Conservation (phyloP, 176 grass and related monocot species). For the Oryza longistaminata region DNA sequence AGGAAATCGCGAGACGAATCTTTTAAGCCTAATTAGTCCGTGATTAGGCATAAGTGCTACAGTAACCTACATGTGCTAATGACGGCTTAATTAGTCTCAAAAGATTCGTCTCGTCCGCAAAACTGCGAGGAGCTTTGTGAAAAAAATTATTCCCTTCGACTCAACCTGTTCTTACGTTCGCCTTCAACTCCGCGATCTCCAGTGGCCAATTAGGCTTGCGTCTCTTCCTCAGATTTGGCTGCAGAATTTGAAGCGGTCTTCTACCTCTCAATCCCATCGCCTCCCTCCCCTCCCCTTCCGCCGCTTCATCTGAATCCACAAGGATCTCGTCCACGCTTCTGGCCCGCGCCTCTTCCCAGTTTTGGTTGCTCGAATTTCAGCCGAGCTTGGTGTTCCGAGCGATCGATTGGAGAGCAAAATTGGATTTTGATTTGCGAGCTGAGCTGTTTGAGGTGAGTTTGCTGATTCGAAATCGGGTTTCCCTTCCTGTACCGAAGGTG, state of each 20-base stretch:
- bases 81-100: too few relatives aligned
- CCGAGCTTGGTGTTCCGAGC: background rate
- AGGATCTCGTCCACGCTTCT: background rate
- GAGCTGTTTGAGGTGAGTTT: background rate
- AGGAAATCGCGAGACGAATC: too few relatives aligned
- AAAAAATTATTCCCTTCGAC: background rate
- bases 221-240: constrained; percentile 15
- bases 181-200: background rate
- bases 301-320: background rate
- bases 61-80: too few relatives aligned
- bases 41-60: too few relatives aligned
- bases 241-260: constrained; percentile 21
- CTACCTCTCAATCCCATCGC: constrained; percentile 5
- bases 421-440: constrained; percentile 7
- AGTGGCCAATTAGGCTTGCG: background rate
- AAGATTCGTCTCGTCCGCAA: too few relatives aligned
- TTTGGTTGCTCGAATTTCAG: background rate
- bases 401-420: background rate
- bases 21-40: too few relatives aligned
- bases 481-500: constrained; percentile 10
- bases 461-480: background rate
- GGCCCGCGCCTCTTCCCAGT: background rate
- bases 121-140: background rate
- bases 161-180: background rate
- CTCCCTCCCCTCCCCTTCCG: background rate